Evolutionary conservation across 192 early-diverging fungal species (phyloP).

Genomic region (Rhizophagus sp.): DNA sequence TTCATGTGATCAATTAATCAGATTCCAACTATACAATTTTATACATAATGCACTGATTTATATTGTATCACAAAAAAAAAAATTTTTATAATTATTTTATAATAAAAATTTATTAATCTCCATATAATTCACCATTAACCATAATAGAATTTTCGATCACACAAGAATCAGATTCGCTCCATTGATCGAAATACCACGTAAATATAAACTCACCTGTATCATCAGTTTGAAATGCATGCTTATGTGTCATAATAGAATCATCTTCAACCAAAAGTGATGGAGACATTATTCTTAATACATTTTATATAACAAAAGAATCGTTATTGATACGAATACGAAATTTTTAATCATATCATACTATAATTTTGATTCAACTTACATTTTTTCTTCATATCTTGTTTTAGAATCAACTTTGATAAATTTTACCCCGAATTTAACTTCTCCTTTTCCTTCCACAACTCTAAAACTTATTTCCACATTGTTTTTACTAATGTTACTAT

Average conservation of each 20-base stretch:
- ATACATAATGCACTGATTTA: no score
- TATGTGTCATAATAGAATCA: neutral
- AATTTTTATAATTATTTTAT: no score
- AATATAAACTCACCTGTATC: slow-evolving; percentile 19
- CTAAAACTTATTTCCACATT: slow-evolving; percentile 9
- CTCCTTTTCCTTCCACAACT: neutral
- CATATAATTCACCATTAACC: slow-evolving; percentile 2
- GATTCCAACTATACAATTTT: no score
- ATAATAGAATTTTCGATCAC: slow-evolving; percentile 5
- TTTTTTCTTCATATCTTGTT: neutral
- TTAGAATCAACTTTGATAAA: slow-evolving; percentile 5
- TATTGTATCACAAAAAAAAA: no score
- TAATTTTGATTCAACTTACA: neutral
- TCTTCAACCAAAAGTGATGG: neutral
- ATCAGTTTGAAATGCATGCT: neutral
- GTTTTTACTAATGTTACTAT: neutral
- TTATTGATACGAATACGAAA: neutral
- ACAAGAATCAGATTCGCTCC: neutral
- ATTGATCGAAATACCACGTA: slow-evolving; percentile 1
- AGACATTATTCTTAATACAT: neutral
- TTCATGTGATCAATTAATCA: no score
- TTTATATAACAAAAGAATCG: neutral
- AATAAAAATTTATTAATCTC: neutral
- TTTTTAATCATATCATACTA: no score
- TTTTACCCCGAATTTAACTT: neutral